phyloP scores from a whole-genome alignment of 2,329 filamentous ascomycete genomes.

The Trichoderma guizhouense region DNA sequence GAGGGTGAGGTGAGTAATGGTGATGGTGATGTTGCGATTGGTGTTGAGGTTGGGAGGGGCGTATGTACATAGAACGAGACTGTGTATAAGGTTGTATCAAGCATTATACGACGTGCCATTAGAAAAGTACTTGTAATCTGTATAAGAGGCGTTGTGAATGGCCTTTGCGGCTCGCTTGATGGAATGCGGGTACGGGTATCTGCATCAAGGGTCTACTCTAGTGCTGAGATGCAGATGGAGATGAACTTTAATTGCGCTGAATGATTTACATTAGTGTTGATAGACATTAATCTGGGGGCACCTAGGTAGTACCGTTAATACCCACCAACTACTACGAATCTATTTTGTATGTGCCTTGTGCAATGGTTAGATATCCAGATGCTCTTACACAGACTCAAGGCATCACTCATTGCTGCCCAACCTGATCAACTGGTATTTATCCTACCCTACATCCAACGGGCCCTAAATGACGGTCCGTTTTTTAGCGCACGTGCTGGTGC shows the following conservation, averaged over 20 bases:
- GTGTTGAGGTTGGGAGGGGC: neutral
- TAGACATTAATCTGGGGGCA: too few relatives aligned
- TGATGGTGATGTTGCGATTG: neutral
- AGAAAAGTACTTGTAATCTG: neutral
- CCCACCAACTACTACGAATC: too few relatives aligned
- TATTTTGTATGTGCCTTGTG: neutral
- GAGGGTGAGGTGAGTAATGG: neutral
- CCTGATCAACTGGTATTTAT: neutral
- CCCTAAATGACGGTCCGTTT: constrained; percentile 15
- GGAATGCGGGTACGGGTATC: neutral
- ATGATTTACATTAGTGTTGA: neutral
- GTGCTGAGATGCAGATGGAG: neutral
- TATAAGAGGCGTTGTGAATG: neutral
- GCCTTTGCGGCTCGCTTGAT: neutral
- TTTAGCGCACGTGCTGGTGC: constrained; percentile 11
- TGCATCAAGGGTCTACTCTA: neutral
- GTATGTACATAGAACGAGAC: neutral
- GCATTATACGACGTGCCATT: neutral
- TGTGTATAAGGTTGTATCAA: neutral
- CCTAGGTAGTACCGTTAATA: too few relatives aligned
- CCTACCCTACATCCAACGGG: neutral
- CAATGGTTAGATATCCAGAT: too few relatives aligned
- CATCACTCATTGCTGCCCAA: neutral
- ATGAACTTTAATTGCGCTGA: neutral
- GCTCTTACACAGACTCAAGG: neutral